Evolutionary conservation across 2,329 filamentous ascomycete genomes (phyloP).

Genomic region (Pseudocercospora fijiensis): DNA sequence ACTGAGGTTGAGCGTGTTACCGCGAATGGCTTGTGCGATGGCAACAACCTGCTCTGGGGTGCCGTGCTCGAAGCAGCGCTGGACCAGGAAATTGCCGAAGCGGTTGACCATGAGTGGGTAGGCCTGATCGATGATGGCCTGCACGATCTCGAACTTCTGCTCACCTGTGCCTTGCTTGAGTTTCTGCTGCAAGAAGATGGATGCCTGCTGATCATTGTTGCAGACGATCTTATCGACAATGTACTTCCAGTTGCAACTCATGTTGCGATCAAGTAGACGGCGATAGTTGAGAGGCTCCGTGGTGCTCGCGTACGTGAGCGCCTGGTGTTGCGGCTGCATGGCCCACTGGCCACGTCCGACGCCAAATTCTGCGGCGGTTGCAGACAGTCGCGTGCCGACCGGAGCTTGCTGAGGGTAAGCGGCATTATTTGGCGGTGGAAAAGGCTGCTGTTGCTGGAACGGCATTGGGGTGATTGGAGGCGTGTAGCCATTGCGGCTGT

Average conservation of each 20-base stretch:
- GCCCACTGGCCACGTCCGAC: conserved; percentile 41
- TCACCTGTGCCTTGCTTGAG: conserved; percentile 93
- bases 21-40: conserved; percentile 90
- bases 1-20: conserved; percentile 88
- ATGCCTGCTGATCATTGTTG: conserved; percentile 98
- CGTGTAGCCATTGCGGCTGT: conserved; percentile 23
- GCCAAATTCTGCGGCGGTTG: conserved; percentile 50
- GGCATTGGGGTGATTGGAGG: conserved; percentile 35
- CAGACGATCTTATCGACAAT: conserved; percentile 99
- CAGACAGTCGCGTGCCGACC: conserved; percentile 47
- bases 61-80: conserved; percentile 98
- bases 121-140: conserved; percentile 90
- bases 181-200: conserved; percentile 98
- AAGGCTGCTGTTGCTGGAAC: conserved; percentile 15
- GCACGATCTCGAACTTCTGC: conserved; percentile 96
- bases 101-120: conserved; percentile 97
- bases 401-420: conserved; percentile 27
- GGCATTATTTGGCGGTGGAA: conserved; percentile 20
- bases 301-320: conserved; percentile 68
- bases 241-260: conserved; percentile 98
- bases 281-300: conserved; percentile 96
- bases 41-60: conserved; percentile 91
- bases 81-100: conserved; percentile 97
- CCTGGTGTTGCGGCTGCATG: conserved; percentile 16
- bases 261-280: conserved; percentile 88